Evolutionary conservation across 176 grass and related monocot species (phyloP), one percentile per base, ranked within the genome.

Genomic region (Puccinellia tenuiflora): DNA sequence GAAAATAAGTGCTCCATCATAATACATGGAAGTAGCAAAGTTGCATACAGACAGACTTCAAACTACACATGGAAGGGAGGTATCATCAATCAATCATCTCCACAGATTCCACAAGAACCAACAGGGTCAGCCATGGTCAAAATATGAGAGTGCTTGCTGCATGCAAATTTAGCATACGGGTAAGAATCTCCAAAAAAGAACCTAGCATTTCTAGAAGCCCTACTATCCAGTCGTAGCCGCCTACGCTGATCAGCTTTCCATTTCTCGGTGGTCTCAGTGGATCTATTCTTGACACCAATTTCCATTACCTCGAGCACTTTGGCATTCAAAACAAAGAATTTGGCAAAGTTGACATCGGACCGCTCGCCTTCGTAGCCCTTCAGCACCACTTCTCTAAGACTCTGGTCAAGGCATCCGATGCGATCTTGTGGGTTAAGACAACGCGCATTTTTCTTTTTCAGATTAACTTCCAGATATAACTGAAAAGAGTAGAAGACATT

Each of bases 241-340:
- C 31, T 65, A 65, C 31, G 17, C 62, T 65, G 62, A 35, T 65
- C 33, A 65, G 30, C 18, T 34, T 65, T 10, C 63, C 63, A 67
- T 37, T 35, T 21, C 63, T 20, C 4, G 13, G 43, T 46, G 43
- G 43, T 46, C 3, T 15, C 43, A 6, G 26, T 62, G 59, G 6
- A 62, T 67, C 9, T 67, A 33, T 35, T 67, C 63, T 37, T 18
- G 55, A 43, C 8, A 20, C 68, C 43, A 46, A 83, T 9, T 30
- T 43, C 46, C 52, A 83, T 75, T 20, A 4, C 7, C 69, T 83
- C 55, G 0, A 83, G 55, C 6, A 62, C 29, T 33, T 6, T 31
- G 3, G 81, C 69, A 62, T 74, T 59, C 20, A 31, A 8, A 74
- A 62, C 52, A 83, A 73, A 62, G 26, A 83, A 43, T 40, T 83